Base-by-base conservation (phyloP, 176 grass and related monocot genomes). In the Musa acuminata region DNA sequence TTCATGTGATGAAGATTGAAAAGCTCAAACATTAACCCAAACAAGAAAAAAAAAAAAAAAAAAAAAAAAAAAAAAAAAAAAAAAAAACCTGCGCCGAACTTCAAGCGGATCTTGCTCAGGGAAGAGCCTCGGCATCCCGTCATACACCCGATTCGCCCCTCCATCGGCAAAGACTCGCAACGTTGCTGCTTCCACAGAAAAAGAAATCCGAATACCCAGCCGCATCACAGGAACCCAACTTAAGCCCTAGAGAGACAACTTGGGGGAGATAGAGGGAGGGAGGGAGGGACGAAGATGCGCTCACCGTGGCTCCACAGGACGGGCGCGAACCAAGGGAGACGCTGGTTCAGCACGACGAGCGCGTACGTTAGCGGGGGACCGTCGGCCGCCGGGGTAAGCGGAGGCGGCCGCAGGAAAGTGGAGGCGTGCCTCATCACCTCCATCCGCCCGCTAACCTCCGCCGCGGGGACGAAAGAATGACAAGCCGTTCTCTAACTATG, bases 341-440 rank as follows among this genome's bases (percentile, higher is more conserved):
- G 82, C 90, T 97, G 94, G 82, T 97, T 97, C 75, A 97, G 90
- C 64, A 97, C 84, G 53, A 97, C n/a, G 72, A 93, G 74, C 48
- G 87, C 85, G 87, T 93, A 97, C 59, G 62, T 67, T 27, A 71
- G 53, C 6, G 80, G 9, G 19, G 71, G 53, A 13, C 54, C 50
- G 13, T 49, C 71, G 72, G 49, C 66, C 65, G 69, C 52, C 2
- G 26, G 35, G 35, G 3, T 6, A 43, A 43, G 35, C 3, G 0
- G 1, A 14, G 69, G 10, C 35, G 83, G 85, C 21, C 86, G 87
- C 43, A 97, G 90, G 80, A 84, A 97, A 57, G 81, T 62, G 19
- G 90, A 93, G 76, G 85, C 74, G 77, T 97, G 87, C 65, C 62
- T 70, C 90, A 89, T 87, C 72, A 83, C 67, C 64, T 73, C 78